phyloP scores from a whole-genome alignment of 352 stramenopile genomes.

The Globisporangium recalcitrans region DNA sequence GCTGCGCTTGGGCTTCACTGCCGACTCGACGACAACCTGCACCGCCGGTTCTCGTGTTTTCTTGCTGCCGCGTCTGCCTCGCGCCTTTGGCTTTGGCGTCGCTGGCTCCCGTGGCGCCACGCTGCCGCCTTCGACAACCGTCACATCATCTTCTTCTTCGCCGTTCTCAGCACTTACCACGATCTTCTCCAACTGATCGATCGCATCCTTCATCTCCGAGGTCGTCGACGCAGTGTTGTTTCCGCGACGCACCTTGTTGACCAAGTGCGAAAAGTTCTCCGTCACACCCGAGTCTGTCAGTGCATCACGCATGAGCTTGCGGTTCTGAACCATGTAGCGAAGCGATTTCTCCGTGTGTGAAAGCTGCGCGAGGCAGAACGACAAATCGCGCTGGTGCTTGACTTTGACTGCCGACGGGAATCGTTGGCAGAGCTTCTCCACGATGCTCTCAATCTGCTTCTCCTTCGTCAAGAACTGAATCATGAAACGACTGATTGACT shows the following conservation, averaged over 20 bases:
- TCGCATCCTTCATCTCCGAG: slow-evolving; percentile 65
- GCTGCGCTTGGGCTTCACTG: slow-evolving; percentile 18
- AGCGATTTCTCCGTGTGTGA: slow-evolving; percentile 93
- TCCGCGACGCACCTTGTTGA: slow-evolving; percentile 51
- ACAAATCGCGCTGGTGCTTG: slow-evolving; percentile 82
- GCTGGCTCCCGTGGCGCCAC: slow-evolving; percentile 17
- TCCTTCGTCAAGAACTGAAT: slow-evolving; percentile 98
- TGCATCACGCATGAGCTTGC: slow-evolving; percentile 88
- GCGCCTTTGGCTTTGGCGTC: slow-evolving; percentile 31
- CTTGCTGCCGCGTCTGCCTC: slow-evolving; percentile 21
- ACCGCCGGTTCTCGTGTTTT: slow-evolving; percentile 31
- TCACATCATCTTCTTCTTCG: slow-evolving; percentile 38
- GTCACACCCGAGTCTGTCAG: slow-evolving; percentile 90
- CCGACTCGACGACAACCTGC: slow-evolving; percentile 23
- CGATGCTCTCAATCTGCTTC: slow-evolving; percentile 82
- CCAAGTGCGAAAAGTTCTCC: slow-evolving; percentile 84
- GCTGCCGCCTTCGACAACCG: neutral
- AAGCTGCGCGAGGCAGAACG: slow-evolving; percentile 93
- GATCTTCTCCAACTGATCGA: slow-evolving; percentile 67
- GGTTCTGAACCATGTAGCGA: slow-evolving; percentile 88
- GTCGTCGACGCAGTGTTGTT: slow-evolving; percentile 33
- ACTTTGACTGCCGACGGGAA: slow-evolving; percentile 80
- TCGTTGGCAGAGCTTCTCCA: slow-evolving; percentile 92
- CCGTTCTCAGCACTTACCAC: slow-evolving; percentile 44
- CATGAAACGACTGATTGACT: slow-evolving; percentile 94